Evolutionary conservation across 2,329 filamentous ascomycete species (phyloP), one percentile per base, ranked within the genome.

Genomic region (Fusarium humuli): DNA sequence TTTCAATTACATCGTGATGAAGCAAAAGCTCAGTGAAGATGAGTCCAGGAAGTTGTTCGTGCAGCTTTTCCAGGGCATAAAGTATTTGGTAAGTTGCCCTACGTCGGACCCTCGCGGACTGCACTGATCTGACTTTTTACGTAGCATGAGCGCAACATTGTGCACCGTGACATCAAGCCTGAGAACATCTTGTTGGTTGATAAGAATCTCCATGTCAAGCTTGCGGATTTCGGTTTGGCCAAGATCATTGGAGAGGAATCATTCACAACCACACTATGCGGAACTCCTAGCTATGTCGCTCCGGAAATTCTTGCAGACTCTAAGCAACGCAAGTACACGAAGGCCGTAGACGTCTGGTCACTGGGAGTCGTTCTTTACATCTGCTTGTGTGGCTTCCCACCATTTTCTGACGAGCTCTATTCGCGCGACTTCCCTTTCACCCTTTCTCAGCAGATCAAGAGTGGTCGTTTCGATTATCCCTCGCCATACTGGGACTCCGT

Each of bases 181-280:
- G 95, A 98, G 78, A 98, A 98, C 76, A 98, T 99, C 34, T 83
- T 99, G 11, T 83, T 99, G 37, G 90, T 92, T 7, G 94, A 98
- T 80, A 94, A 93, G 76, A 87, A 96, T 34, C 83, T 98, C 29
- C 90, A 91, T 63, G 91, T 97, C 69, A 99, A 99, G 81, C 83
- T 99, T 66, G 96, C 94, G 22, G 96, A 99, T 80, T 99, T 99
- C 80, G 96, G 96, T 47, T 86, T 99, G 40, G 95, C 96, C 44
- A 99, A 99, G 82, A 98, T 99, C 71, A 97, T 99, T 71, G 97
- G 97, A 68, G 96, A 99, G 79, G 94, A 98, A 78, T 98, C 95
- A 0, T 99, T 99, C 78, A 98, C 96, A 2, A 98, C 94, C 0
- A 98, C 96, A 1, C 83, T 99, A 69, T 96, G 96, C 78, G 96